Base-by-base conservation (phyloP, 345 rosid genomes). In the Brassica napus region DNA sequence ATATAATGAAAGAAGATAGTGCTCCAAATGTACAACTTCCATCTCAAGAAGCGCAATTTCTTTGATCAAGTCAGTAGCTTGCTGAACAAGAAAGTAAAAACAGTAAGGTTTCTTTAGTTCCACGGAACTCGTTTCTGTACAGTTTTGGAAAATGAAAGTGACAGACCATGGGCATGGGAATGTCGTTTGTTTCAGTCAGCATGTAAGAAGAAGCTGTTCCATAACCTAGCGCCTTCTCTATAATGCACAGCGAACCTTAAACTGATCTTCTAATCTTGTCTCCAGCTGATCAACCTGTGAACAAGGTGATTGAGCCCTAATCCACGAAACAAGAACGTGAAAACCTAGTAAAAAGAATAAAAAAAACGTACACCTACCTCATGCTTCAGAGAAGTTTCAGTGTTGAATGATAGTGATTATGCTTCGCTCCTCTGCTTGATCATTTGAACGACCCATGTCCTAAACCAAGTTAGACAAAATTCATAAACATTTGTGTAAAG, bases 391-490 rank as follows among this genome's bases (percentile, higher is more conserved):
- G 59, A 52, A 52, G 58, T 5, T 52, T 52, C 21, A 8, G 21
- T 52, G 58, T 10, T 52, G 58, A 54, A 15, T 54, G 59, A 54
- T 16, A 54, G 2, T 54, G 60, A 54, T 16, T 54, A 5, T 16
- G 10, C 60, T 54, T 54, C 10, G 24, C 60, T 42, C 78, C 76
- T 54, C 60, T 54, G 24, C 24, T 54, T 16, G 60, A 54, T 54
- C 60, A 54, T 54, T 54, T 54, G 60, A 16, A 16, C 60, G 60
- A 54, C 16, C 60, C 60, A 54, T 54, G 10, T 54, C 60, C 60
- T 16, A 54, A 54, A 54, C 60, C 24, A 54, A 16, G 3, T 54
- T 7, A 54, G 60, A 54, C 24, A 54, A 54, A 16, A 54, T 54
- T 9, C 60, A 16, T 54, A 16, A 54, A n/a, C 21, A 52, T 52